These are phyloP conservation scores for Leishmania major DNA, from an alignment of 208 protist species.

Conservation along the genomic window DNA sequence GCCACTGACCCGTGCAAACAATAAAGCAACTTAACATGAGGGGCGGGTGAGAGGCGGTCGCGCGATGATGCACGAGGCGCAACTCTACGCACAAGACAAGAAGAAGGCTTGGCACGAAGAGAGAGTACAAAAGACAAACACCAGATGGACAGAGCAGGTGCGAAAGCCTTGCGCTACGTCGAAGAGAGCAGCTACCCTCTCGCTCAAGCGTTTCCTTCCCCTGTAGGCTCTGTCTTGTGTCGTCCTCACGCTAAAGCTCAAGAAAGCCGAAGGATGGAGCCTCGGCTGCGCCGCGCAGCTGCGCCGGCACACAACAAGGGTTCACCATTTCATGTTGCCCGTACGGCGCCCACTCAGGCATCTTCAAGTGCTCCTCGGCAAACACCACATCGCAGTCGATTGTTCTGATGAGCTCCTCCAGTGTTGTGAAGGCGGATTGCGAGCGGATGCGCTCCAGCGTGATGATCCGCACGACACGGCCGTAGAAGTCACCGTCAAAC, in stretches of 20 bases:
- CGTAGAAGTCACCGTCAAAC: conserved; percentile 91
- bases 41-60: neutral
- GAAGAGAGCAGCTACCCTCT: neutral
- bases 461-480: conserved; percentile 66
- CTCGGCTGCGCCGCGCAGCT: neutral
- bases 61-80: neutral
- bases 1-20: neutral
- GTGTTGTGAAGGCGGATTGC: conserved; percentile 69
- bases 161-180: neutral
- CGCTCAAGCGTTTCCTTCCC: neutral
- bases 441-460: conserved; percentile 59
- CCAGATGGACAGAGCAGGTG: neutral
- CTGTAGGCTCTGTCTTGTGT: neutral
- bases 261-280: conserved; percentile 25
- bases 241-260: conserved; percentile 1
- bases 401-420: conserved; percentile 78
- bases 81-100: neutral
- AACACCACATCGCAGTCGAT: conserved; percentile 70
- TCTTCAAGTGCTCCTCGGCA: conserved; percentile 38
- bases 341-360: conserved; percentile 25
- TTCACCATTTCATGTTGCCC: conserved; percentile 47
- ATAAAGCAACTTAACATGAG: neutral
- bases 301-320: conserved; percentile 17
- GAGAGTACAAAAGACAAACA: too few species aligned
- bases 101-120: neutral